Percentiles rank a stretch among this genome's conserved stretches.
Evolutionary conservation across 768 basidiomycete genomes (phyloP).

Genomic region (Pulveroboletus frians): DNA sequence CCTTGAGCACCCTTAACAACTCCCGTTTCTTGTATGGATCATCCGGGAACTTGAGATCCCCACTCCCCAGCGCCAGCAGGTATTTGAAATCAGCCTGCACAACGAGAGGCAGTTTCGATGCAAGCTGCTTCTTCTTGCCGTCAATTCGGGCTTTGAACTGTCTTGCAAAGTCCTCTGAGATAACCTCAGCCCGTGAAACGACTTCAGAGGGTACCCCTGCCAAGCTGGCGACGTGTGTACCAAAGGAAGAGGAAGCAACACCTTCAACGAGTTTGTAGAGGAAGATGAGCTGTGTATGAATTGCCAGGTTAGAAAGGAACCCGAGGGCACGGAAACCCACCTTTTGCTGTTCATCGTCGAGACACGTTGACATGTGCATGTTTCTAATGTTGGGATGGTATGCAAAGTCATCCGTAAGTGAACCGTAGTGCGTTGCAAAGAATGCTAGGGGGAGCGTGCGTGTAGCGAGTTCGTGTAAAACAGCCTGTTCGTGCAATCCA

Average conservation of each 20-base stretch:
- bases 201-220: conserved; percentile 86
- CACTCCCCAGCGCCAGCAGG: conserved; percentile 58
- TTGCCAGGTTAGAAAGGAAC: background rate
- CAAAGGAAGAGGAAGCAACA: conserved; percentile 84
- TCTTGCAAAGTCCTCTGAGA: conserved; percentile 81
- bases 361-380: conserved; percentile 94
- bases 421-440: conserved; percentile 98
- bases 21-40: conserved; percentile 50
- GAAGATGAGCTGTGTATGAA: conserved; percentile 66
- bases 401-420: conserved; percentile 88
- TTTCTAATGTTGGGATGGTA: conserved; percentile 90
- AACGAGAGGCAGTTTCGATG: conserved; percentile 64
- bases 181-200: conserved; percentile 80
- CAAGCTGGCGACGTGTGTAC: conserved; percentile 90
- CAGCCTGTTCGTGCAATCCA: conserved; percentile 49
- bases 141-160: conserved; percentile 82
- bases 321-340: conserved; percentile 35
- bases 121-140: conserved; percentile 46
- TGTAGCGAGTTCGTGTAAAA: conserved; percentile 90
- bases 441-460: conserved; percentile 88
- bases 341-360: conserved; percentile 88
- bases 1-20: conserved; percentile 51
- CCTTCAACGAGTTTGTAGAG: conserved; percentile 91
- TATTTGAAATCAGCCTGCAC: conserved; percentile 90
- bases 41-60: conserved; percentile 46